Percentiles rank a stretch among this genome's conserved stretches.
Evolutionary conservation across 306 rosid genomes (phyloP).

Genomic region (Mucuna pruriens): DNA sequence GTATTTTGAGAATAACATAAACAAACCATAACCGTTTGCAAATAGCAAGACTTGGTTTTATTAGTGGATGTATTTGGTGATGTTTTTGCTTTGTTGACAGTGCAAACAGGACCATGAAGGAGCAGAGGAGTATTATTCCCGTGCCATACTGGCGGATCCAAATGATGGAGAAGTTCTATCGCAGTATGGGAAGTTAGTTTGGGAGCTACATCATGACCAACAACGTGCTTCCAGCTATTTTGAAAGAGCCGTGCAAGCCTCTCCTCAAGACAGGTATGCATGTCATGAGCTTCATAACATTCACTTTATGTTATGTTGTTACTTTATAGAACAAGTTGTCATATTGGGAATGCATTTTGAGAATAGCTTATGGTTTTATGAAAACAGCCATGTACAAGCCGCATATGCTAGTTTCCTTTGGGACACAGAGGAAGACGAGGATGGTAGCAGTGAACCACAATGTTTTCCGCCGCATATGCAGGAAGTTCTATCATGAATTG

Average conservation of each 20-base stretch:
- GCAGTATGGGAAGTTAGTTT: conserved; percentile 74
- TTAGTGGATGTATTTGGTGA: conserved; percentile 27
- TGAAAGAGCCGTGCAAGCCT: conserved; percentile 78
- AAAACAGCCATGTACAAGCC: conserved; percentile 81
- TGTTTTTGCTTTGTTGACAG: conserved; percentile 45
- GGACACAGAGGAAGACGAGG: conserved; percentile 70
- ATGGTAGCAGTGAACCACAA: conserved; percentile 14
- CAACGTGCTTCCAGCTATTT: conserved; percentile 71
- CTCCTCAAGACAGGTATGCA: conserved; percentile 81
- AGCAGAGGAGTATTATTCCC: conserved; percentile 76
- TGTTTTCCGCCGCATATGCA: conserved; percentile 51
- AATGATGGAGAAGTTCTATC: conserved; percentile 77
- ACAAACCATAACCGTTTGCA: neutral
- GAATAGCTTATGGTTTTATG: conserved; percentile 29
- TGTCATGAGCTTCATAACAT: neutral
- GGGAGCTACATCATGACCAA: conserved; percentile 78
- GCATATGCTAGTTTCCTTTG: conserved; percentile 90
- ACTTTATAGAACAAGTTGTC: neutral
- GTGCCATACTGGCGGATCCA: conserved; percentile 81
- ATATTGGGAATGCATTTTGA: conserved; percentile 17
- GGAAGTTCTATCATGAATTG: conserved; percentile 25
- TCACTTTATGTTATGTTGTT: neutral
- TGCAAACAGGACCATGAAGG: conserved; percentile 56
- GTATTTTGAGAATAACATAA: neutral
- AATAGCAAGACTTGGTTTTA: neutral